phyloP scores from a whole-genome alignment of 2,329 filamentous ascomycete genomes.

The Zymoseptoria ardabiliae region DNA sequence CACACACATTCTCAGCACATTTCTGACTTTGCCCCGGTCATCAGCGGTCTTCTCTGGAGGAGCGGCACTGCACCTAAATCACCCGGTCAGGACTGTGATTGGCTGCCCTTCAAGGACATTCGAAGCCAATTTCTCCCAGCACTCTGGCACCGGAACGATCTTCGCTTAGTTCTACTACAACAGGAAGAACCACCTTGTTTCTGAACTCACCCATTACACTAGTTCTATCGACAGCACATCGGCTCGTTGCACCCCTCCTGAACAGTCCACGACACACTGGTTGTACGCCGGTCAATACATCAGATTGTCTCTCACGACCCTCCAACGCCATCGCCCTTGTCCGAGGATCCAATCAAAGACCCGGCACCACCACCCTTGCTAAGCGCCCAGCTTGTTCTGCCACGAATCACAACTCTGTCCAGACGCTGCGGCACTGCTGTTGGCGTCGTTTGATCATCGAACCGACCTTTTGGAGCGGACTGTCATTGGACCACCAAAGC shows the following conservation, averaged over 20 bases:
- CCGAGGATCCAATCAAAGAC: constrained; percentile 3
- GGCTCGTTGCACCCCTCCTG: not conserved
- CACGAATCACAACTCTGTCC: constrained; percentile 10
- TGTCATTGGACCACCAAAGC: constrained; percentile 12
- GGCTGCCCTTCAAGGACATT: not conserved
- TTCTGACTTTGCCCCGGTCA: not conserved
- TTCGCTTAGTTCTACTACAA: not conserved
- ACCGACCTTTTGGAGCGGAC: constrained; percentile 7
- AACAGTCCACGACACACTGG: constrained; percentile 3
- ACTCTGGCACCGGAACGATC: not conserved
- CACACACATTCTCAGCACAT: not conserved
- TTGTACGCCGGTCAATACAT: not conserved
- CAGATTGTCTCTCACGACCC: not conserved
- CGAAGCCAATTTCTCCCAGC: not conserved
- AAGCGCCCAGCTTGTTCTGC: constrained; percentile 11
- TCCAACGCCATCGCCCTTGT: constrained; percentile 6
- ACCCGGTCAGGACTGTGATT: not conserved
- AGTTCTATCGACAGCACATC: not conserved
- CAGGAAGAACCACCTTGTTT: not conserved
- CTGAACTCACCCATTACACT: not conserved
- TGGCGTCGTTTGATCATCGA: constrained; percentile 9
- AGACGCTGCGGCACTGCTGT: constrained; percentile 3
- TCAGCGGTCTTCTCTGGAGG: not conserved
- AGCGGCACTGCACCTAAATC: not conserved
- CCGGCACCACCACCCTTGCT: not conserved